Base-by-base conservation (phyloP, 306 rosid genomes). In the Castanea crenata region DNA sequence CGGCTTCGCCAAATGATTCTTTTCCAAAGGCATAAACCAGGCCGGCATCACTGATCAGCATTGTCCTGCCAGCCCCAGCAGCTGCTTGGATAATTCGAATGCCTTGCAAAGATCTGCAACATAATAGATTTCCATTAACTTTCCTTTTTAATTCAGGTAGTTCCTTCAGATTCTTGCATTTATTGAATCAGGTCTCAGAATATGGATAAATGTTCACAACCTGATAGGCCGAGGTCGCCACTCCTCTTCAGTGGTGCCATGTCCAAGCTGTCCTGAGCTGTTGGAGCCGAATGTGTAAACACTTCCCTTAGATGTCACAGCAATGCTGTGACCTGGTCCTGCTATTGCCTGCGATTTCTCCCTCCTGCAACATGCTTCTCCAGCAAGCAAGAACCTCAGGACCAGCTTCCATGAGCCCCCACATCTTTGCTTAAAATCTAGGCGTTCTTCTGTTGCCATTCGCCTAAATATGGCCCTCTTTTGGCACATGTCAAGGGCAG, bases 401-500 rank as follows among this genome's bases (percentile, higher is more conserved):
- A 91, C 99, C 77, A 95, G 90, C 72, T 92, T 95, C 98, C 97
- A 95, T 12, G 95, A 92, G 12, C 99, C 99, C 49, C 99, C 99
- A 82, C 99, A 95, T 79, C 85, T 85, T 83, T 80, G 92, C 92
- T 89, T 95, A 88, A 95, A 77, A 49, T 88, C 86, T 55, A 76
- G 82, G 75, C 82, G 85, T 73, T 92, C 86, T 80, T 91, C 97
- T 6, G 81, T 61, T 3, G 88, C 85, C 98, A 92, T 95, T 74
- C 91, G 95, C 89, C 86, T 95, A 85, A 95, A 95, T 77, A 91
- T 91, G 51, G 94, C 98, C 79, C 97, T 90, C 89, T 91, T 92
- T 75, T 54, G 89, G 83, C 97, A 95, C 95, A 95, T 88, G 83
- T 95, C 97, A 9, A 95, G 73, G 11, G 99, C 97, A 81, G 99